Evolutionary conservation across 2,329 filamentous ascomycete species (phyloP).

Genomic region (Chrysoporthe deuterocubensis): DNA sequence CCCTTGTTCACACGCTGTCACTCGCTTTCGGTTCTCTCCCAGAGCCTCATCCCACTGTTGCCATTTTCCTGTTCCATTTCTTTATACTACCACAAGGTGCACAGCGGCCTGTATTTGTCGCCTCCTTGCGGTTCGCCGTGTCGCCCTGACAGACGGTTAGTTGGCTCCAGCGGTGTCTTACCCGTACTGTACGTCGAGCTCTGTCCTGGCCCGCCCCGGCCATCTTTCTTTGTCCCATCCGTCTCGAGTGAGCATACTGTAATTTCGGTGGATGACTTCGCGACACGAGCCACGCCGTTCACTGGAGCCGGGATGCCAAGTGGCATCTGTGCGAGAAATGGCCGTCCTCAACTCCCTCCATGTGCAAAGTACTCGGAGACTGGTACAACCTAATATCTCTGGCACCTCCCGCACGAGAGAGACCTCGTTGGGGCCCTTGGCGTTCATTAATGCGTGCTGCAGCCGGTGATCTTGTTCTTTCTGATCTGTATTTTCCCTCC

Average conservation of each 20-base stretch:
- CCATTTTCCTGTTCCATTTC: background rate
- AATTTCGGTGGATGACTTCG: background rate
- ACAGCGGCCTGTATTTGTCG: background rate
- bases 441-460: background rate
- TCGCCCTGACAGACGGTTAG: background rate
- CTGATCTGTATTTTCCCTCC: background rate
- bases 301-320: background rate
- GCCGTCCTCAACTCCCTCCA: background rate
- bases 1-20: conserved; percentile 7
- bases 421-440: background rate
- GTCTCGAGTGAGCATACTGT: background rate
- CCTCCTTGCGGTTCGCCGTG: background rate
- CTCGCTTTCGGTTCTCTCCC: background rate
- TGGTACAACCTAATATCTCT: background rate
- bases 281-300: no score
- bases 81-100: no score
- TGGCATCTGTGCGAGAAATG: background rate
- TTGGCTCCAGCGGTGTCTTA: background rate
- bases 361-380: no score
- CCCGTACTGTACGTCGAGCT: background rate
- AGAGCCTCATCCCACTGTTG: background rate
- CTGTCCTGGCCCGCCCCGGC: background rate
- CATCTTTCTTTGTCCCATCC: background rate
- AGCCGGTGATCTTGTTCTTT: background rate
- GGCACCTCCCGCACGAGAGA: background rate